These are phyloP conservation scores for Quercus robur DNA, from an alignment of 306 rosid genomes.

Conservation along the genomic window DNA sequence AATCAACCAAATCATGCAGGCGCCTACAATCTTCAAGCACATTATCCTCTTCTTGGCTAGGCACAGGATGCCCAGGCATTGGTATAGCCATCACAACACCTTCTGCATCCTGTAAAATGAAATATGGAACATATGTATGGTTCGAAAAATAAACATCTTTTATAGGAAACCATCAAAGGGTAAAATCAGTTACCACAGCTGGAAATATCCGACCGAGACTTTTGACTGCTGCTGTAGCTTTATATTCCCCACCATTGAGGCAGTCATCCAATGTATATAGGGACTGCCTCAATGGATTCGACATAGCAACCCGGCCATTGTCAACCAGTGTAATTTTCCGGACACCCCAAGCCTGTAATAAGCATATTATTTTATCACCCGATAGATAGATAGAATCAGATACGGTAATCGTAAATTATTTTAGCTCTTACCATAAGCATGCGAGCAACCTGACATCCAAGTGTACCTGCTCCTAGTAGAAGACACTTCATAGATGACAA, in stretches of 20 bases:
- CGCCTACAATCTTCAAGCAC: slow-evolving; percentile 70
- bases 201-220: slow-evolving; percentile 86
- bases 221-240: slow-evolving; percentile 82
- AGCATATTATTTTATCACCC: slow-evolving; percentile 1
- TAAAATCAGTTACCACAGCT: slow-evolving; percentile 67
- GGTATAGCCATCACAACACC: slow-evolving; percentile 90
- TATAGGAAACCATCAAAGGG: not conserved
- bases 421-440: slow-evolving; percentile 87
- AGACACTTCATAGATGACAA: slow-evolving; percentile 88
- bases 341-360: slow-evolving; percentile 93
- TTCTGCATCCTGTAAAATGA: slow-evolving; percentile 74
- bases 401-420: slow-evolving; percentile 3
- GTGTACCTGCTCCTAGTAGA: slow-evolving; percentile 96
- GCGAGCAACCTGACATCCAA: slow-evolving; percentile 99
- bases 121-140: not conserved
- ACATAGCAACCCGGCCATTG: slow-evolving; percentile 94
- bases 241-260: slow-evolving; percentile 83
- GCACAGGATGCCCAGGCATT: slow-evolving; percentile 96
- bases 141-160: slow-evolving; percentile 9
- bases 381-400: slow-evolving; percentile 13
- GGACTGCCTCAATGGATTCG: slow-evolving; percentile 96
- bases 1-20: slow-evolving; percentile 67
- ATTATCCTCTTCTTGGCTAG: slow-evolving; percentile 57
- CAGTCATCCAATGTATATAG: slow-evolving; percentile 92
- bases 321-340: slow-evolving; percentile 85